A percentile compares a stretch with the other conserved stretches of the same genome.
phyloP scores from a whole-genome alignment of 345 rosid species.

The Camelina laxa region DNA sequence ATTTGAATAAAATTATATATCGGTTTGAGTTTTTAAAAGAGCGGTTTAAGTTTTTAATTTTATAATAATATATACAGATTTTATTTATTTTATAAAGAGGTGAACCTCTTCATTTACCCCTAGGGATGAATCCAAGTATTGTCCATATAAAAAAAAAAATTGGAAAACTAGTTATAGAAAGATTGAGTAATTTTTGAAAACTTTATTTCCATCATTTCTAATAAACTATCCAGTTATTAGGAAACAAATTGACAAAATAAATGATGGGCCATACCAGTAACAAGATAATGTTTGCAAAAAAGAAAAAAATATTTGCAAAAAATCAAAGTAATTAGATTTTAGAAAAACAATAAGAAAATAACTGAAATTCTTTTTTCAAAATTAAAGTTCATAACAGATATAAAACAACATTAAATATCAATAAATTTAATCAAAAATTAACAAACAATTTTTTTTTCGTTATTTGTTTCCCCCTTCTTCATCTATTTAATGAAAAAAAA shows the following conservation, averaged over 20 bases:
- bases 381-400: background rate
- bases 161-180: background rate
- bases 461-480: background rate
- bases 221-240: background rate
- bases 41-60: too few species aligned
- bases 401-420: background rate
- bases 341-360: background rate
- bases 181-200: background rate
- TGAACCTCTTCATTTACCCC: too few species aligned
- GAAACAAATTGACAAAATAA: background rate
- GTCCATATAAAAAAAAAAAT: background rate
- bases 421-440: background rate
- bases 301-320: background rate
- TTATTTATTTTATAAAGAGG: too few species aligned
- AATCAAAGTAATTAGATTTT: background rate
- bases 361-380: background rate
- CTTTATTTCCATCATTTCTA: background rate
- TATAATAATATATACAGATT: too few species aligned
- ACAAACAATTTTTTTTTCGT: background rate
- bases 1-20: too few species aligned
- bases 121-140: too few species aligned
- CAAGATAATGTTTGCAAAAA: background rate
- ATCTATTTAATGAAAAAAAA: background rate
- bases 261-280: background rate
- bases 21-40: too few species aligned